Base-by-base conservation (phyloP, 805 yeast genomes). In the Suhomyces prunicola region DNA sequence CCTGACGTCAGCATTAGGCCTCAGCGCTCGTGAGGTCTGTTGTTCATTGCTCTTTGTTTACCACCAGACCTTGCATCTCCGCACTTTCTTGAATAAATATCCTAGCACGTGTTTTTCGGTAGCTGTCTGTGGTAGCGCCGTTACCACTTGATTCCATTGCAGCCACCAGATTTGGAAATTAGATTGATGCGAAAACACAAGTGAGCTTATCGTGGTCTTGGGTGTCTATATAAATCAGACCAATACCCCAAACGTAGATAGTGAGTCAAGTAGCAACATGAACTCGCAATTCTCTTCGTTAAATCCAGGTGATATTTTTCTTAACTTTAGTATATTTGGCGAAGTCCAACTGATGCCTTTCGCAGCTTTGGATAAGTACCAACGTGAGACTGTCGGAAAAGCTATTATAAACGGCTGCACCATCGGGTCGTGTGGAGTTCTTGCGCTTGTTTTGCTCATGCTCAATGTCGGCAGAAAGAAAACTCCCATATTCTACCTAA, bases 401-500 rank as follows among this genome's bases (percentile, higher is more conserved):
- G 46, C 53, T 7, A 54, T 55, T 5, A 48, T 55, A 36, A 44
- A 47, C 22, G 57, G 54, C 6, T 35, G 50, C 13, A 23, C 54
- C 19, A 47, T 57, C 9, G 60, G 60, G 4, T 48, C 55, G 45
- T 50, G 60, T 33, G 48, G 45, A 15, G 45, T 55, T 23, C 45
- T 55, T 29, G 22, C 33, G 6, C 9, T 47, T 1, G 47, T 57
- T 15, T 27, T 52, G 10, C 17, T 55, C 12, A 54, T 55, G 17
- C 27, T 55, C 26, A 54, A 51, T n/a, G 7, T 56, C 36, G 79
- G 77, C 51, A 81, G 79, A 54, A 82, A 77, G 59, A 77, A 68
- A 22, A 82, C 92, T 0, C 88, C 91, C 6, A 81, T 90, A 27
- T 93, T 90, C 66, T 66, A 85, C n/a, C 69, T 90, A 45, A 91